Evolutionary conservation across 2,329 filamentous ascomycete species (phyloP).

Genomic region (Talaromyces sp.): DNA sequence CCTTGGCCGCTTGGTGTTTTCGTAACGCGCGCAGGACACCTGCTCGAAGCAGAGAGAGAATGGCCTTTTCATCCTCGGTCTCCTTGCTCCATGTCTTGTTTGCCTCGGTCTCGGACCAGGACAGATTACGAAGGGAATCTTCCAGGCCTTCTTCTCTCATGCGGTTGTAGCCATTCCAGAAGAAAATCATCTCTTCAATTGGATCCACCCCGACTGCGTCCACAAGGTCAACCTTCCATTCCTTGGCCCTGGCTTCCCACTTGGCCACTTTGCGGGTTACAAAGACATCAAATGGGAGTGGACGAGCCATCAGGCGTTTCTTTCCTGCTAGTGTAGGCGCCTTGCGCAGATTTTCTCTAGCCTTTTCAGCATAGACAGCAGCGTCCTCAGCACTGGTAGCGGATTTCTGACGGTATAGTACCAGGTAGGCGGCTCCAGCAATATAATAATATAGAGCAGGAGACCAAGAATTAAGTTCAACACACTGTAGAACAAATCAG

Average conservation of each 20-base stretch:
- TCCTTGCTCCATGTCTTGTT: constrained; percentile 50
- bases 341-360: constrained; percentile 65
- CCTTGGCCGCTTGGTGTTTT: constrained; percentile 59
- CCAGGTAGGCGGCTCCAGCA: constrained; percentile 70
- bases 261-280: constrained; percentile 78
- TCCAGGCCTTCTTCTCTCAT: constrained; percentile 66
- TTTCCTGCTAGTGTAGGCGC: constrained; percentile 71
- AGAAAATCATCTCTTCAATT: constrained; percentile 83
- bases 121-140: constrained; percentile 57
- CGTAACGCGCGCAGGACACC: constrained; percentile 62
- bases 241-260: constrained; percentile 74
- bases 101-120: constrained; percentile 62
- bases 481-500: constrained; percentile 43
- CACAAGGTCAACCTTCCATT: constrained; percentile 61
- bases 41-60: constrained; percentile 62
- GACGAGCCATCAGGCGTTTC: constrained; percentile 83
- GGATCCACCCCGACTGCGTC: constrained; percentile 80
- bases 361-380: constrained; percentile 54
- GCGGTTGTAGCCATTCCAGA: constrained; percentile 85
- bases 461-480: constrained; percentile 85
- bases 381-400: constrained; percentile 40
- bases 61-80: constrained; percentile 56
- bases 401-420: constrained; percentile 62
- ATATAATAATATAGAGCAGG: constrained; percentile 87
- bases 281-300: constrained; percentile 85